Evolutionary conservation across 208 protist species (phyloP).

Genomic region (Leptomonas seymouri): DNA sequence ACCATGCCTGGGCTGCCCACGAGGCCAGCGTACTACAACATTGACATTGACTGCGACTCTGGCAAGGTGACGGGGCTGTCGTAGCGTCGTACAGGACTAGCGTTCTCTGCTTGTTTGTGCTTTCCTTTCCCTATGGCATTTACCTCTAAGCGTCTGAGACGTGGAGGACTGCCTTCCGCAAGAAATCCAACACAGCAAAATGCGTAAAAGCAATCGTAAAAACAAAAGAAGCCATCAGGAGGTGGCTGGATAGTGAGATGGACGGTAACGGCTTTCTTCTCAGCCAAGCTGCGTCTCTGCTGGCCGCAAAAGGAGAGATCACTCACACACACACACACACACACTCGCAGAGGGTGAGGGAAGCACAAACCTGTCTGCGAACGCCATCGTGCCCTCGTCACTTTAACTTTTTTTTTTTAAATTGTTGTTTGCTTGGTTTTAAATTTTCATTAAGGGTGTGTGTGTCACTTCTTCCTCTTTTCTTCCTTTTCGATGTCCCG

Average conservation of each 20-base stretch:
- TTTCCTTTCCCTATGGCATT: background rate
- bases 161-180: too few species aligned
- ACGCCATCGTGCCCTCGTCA: too few species aligned
- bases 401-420: too few species aligned
- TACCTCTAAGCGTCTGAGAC: background rate
- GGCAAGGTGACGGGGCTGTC: slow-evolving; percentile 93
- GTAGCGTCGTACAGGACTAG: slow-evolving; percentile 38
- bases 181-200: too few species aligned
- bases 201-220: too few species aligned
- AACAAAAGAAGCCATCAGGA: background rate
- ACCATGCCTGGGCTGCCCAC: slow-evolving; percentile 97
- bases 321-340: slow-evolving; percentile 9
- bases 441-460: too few species aligned
- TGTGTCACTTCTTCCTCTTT: too few species aligned
- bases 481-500: too few species aligned
- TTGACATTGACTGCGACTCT: slow-evolving; percentile 96
- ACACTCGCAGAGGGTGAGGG: too few species aligned
- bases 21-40: slow-evolving; percentile 95
- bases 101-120: too few species aligned
- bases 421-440: too few species aligned
- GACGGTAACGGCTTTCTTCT: slow-evolving; percentile 15
- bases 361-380: too few species aligned
- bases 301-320: background rate
- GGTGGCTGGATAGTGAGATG: background rate
- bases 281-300: background rate